A percentile compares a stretch with the other conserved stretches of the same genome.
Evolutionary conservation across 2,329 filamentous ascomycete species (phyloP).

Genomic region (Dothideomycetidae sp.): DNA sequence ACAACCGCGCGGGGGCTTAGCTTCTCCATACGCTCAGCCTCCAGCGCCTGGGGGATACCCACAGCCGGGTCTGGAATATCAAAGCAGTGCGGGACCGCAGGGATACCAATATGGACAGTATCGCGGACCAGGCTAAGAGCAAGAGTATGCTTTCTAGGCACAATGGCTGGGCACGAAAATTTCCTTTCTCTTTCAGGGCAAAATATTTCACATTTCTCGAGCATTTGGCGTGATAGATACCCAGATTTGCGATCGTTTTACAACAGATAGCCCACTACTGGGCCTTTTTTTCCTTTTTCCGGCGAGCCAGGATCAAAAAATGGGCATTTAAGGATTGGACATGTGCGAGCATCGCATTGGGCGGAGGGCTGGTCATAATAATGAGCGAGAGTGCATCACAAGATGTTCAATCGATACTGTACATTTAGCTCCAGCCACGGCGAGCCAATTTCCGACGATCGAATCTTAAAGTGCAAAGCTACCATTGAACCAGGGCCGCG

Average conservation of each 20-base stretch:
- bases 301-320: too few species aligned
- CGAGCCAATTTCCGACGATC: too few species aligned
- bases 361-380: too few species aligned
- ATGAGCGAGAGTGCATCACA: too few species aligned
- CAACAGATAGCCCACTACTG: too few species aligned
- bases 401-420: too few species aligned
- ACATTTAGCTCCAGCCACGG: too few species aligned
- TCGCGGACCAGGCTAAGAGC: constrained; percentile 4
- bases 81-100: constrained; percentile 1
- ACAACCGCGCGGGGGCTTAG: constrained; percentile 1
- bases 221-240: background rate
- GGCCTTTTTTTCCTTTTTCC: too few species aligned
- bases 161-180: background rate
- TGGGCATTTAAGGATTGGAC: too few species aligned
- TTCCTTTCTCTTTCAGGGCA: background rate
- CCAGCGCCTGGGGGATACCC: constrained; percentile 4
- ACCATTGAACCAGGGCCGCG: too few species aligned
- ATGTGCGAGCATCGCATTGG: too few species aligned
- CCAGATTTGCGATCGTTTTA: background rate
- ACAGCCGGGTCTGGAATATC: constrained; percentile 9
- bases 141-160: background rate
- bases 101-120: constrained; percentile 7
- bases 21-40: constrained; percentile 2
- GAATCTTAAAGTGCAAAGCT: too few species aligned
- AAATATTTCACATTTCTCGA: background rate